These are phyloP conservation scores for Drechslera avenae DNA, from an alignment of 2,329 filamentous ascomycete species.

Conservation along the genomic window DNA sequence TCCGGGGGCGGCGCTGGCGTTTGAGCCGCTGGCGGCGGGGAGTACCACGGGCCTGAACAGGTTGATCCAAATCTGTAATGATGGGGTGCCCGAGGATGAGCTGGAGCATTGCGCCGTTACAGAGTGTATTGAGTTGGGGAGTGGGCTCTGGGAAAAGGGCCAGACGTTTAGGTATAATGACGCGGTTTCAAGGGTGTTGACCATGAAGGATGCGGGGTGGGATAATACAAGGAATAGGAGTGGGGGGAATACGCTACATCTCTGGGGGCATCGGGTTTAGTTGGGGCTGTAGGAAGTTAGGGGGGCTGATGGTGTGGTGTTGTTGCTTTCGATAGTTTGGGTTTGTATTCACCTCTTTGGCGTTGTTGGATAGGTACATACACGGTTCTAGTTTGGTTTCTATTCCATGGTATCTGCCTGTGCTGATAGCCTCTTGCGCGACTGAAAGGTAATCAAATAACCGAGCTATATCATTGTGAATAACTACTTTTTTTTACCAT, in stretches of 20 bases:
- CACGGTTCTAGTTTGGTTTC: no score
- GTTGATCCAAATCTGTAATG: conserved; percentile 38
- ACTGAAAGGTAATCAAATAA: no score
- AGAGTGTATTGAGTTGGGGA: conserved; percentile 43
- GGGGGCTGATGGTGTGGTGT: neutral
- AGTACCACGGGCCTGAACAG: conserved; percentile 36
- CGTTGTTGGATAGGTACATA: no score
- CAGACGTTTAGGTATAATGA: conserved; percentile 42
- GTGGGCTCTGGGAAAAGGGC: conserved; percentile 44
- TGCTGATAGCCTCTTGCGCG: no score
- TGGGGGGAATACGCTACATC: conserved; percentile 34
- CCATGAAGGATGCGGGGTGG: conserved; percentile 40
- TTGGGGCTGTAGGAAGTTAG: neutral
- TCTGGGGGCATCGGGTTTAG: conserved; percentile 37
- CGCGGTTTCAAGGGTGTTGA: conserved; percentile 38
- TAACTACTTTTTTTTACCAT: no score
- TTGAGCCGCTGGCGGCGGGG: conserved; percentile 33
- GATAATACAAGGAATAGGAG: conserved; percentile 39
- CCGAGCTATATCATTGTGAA: no score
- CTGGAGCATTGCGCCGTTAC: conserved; percentile 38
- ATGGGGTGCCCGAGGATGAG: conserved; percentile 22
- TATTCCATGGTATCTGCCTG: no score
- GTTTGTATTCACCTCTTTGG: no score
- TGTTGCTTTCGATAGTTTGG: no score
- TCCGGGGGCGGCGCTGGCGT: conserved; percentile 29